phyloP scores from a whole-genome alignment of 78 protist genomes.

The Chrysochromulina tobinii region DNA sequence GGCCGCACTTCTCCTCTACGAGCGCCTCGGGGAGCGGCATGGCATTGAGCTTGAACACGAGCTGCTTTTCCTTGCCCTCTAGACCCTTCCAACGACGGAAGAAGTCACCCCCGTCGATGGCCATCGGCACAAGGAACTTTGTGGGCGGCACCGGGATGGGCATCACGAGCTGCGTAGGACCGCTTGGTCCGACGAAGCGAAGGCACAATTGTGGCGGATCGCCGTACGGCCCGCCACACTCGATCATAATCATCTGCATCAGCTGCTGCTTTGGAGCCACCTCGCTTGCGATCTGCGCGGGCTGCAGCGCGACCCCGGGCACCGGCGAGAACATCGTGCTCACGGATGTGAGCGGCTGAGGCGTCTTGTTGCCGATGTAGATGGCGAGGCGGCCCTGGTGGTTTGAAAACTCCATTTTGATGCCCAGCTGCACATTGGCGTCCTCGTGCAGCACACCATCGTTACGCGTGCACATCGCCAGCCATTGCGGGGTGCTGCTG shows the following conservation, averaged over 20 bases:
- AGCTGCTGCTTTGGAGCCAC: not conserved
- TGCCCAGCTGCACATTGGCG: not conserved
- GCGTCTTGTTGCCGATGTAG: conserved; percentile 38
- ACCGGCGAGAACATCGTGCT: not conserved
- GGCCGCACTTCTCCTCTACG: not conserved
- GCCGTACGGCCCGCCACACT: not conserved
- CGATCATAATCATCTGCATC: not conserved
- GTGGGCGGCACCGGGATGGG: not conserved
- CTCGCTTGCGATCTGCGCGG: not conserved
- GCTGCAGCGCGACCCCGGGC: not conserved
- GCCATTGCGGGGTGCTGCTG: not conserved
- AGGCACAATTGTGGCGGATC: not conserved
- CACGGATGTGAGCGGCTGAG: not conserved
- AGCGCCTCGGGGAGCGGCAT: not conserved
- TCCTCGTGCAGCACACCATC: conserved; percentile 48
- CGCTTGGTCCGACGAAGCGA: not conserved
- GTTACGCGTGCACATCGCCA: not conserved
- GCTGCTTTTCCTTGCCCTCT: not conserved
- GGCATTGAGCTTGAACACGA: not conserved
- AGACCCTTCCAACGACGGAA: not conserved
- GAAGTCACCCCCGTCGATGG: not conserved
- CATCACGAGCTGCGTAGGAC: not conserved
- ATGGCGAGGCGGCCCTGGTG: conserved; percentile 28
- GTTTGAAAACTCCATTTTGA: conserved; percentile 28
- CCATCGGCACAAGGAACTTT: not conserved